phyloP scores from a whole-genome alignment of 106 monocot species.

The Dendrobium chrysotoxum region DNA sequence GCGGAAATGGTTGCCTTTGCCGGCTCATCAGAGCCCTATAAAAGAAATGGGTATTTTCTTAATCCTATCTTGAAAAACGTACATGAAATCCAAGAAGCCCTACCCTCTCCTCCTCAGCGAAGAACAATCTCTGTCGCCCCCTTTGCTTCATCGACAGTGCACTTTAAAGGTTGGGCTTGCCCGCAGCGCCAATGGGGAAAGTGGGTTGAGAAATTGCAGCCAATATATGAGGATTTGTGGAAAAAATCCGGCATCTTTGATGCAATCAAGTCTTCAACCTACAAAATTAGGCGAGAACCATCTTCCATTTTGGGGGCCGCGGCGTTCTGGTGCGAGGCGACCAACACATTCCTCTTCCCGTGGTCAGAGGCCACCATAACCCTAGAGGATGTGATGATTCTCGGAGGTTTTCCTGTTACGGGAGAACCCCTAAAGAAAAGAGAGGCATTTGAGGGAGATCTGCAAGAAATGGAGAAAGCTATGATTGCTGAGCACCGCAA shows the following conservation, averaged over 20 bases:
- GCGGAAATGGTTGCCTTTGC: constrained; percentile 38
- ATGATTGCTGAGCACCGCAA: constrained; percentile 31
- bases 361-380: constrained; percentile 75
- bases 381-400: constrained; percentile 60
- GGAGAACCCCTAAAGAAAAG: constrained; percentile 36
- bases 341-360: constrained; percentile 68
- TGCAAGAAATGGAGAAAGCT: constrained; percentile 21
- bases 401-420: constrained; percentile 44
- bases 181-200: constrained; percentile 37
- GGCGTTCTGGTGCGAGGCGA: constrained; percentile 47
- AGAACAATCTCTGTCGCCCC: constrained; percentile 3
- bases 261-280: constrained; percentile 49
- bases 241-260: constrained; percentile 51
- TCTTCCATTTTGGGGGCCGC: constrained; percentile 26
- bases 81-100: constrained; percentile 3
- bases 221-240: constrained; percentile 39
- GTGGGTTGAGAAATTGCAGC: constrained; percentile 56
- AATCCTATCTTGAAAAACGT: constrained; percentile 15
- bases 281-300: constrained; percentile 35
- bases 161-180: constrained; percentile 56
- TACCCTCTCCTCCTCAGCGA: constrained; percentile 14
- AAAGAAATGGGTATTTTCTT: constrained; percentile 53
- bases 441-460: constrained; percentile 20
- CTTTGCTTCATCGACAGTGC: constrained; percentile 1
- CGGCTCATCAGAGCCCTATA: constrained; percentile 18